phyloP scores from a whole-genome alignment of 495 filamentous ascomycete genomes.

The Penicillium cataractarum region DNA sequence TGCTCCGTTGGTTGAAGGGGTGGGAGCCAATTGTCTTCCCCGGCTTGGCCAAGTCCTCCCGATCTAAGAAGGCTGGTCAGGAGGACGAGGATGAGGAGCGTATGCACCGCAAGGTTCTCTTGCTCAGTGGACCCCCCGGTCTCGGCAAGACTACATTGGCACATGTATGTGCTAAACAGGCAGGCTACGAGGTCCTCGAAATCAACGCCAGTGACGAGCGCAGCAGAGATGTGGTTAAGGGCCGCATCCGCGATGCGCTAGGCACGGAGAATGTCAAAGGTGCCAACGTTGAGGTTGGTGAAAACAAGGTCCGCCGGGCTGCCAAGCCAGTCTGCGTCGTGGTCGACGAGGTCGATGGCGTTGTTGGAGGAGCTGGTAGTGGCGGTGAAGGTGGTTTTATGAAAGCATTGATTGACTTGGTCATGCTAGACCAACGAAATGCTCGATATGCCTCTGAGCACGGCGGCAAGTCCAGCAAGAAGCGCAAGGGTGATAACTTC shows the following conservation, averaged over 20 bases:
- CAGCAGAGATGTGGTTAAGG: slow-evolving; percentile 94
- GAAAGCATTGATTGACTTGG: slow-evolving; percentile 89
- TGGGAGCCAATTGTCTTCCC: slow-evolving; percentile 96
- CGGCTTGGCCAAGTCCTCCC: slow-evolving; percentile 57
- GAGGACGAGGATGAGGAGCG: slow-evolving; percentile 64
- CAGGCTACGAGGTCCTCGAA: slow-evolving; percentile 93
- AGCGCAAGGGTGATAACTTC: slow-evolving; percentile 79
- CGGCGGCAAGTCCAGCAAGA: slow-evolving; percentile 43
- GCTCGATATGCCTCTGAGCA: slow-evolving; percentile 43
- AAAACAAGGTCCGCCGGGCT: slow-evolving; percentile 68
- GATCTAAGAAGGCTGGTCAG: slow-evolving; percentile 42
- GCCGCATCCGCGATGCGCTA: slow-evolving; percentile 82
- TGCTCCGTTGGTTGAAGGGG: slow-evolving; percentile 88
- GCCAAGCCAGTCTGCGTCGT: slow-evolving; percentile 89
- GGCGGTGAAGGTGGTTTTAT: slow-evolving; percentile 85
- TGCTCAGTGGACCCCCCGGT: slow-evolving; percentile 88
- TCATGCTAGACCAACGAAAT: slow-evolving; percentile 84
- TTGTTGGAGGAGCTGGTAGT: slow-evolving; percentile 74
- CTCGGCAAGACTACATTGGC: slow-evolving; percentile 95
- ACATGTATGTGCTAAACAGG: slow-evolving; percentile 92
- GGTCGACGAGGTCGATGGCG: slow-evolving; percentile 95
- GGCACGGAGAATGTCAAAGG: slow-evolving; percentile 91
- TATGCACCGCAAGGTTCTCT: slow-evolving; percentile 79
- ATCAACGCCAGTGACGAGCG: slow-evolving; percentile 95
- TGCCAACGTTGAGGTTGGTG: slow-evolving; percentile 65